Base-by-base conservation (phyloP, 1,284 basidiomycete genomes). In the Stereum hirsutum region DNA sequence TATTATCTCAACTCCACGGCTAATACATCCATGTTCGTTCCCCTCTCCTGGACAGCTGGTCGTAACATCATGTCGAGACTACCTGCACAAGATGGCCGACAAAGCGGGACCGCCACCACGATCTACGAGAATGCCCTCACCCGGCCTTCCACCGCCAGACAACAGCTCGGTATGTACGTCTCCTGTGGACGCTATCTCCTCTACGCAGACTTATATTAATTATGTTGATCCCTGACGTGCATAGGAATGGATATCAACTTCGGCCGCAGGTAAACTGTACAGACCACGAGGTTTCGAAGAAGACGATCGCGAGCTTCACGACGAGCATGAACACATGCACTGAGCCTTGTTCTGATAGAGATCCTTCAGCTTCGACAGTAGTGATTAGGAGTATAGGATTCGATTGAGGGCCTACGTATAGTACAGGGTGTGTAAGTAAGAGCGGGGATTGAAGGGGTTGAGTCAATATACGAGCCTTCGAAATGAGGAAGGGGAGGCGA, bases 1-100 rank as follows among this genome's bases (percentile, higher is more conserved):
- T 28, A 32, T 23, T 15, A 11, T 35, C 33, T 12, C 23, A 4
- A 7, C n/a, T 34, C 19, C 27, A 14, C 34, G 33, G 30, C 30
- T 34, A 32, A 17, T 19, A 40, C 14, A 19, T 17, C n/a, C 28
- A 30, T n/a, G n/a, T 42, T 35, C 11, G 23, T 40, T 45, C 37
- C 25, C 6, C 6, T n/a, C 19, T 32, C 17, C 15, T 6, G 41
- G 19, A 24, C 21, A 88, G 83, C 67, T 86, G 41, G 74, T 84
- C 11, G 72, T 74, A 6, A 74, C 65, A 5, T 75, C 81, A 3
- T 64, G 88, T 45, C 69, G 79, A 25, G 84, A 88, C 54, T 88
- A 81, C 53, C 52, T 86, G 53, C 70, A 68, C 52, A 87, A 86
- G 54, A 61, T 80, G 51, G 59, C 61, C 38, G 60, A 69, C 47